phyloP scores from a whole-genome alignment of 257 asterid species.

The Jacaranda copaia region DNA sequence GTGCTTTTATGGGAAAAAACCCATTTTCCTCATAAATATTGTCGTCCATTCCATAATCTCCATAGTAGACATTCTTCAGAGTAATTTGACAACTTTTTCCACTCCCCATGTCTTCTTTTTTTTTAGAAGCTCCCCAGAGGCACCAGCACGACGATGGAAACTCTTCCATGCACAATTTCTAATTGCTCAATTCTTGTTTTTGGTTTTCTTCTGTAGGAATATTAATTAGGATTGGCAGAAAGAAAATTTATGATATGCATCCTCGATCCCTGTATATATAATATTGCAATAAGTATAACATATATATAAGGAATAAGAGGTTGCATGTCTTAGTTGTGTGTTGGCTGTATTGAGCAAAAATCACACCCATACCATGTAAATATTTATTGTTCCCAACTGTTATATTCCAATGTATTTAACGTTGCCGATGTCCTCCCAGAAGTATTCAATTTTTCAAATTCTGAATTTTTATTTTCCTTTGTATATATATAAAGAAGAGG shows the following conservation, averaged over 20 bases:
- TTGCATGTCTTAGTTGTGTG: slow-evolving; percentile 21
- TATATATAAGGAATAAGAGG: background rate
- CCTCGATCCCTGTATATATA: no score
- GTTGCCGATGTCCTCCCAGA: background rate
- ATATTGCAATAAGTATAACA: background rate
- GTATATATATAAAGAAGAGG: background rate
- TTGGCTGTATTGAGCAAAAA: slow-evolving; percentile 35
- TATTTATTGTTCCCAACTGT: slow-evolving; percentile 45
- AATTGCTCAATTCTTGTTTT: background rate
- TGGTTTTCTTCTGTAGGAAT: no score
- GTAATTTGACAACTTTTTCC: slow-evolving; percentile 21
- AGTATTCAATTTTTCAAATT: slow-evolving; percentile 10
- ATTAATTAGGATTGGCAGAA: no score
- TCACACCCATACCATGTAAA: slow-evolving; percentile 48
- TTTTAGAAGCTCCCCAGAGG: slow-evolving; percentile 37
- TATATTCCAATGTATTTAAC: slow-evolving; percentile 22
- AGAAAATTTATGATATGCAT: no score
- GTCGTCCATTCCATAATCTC: slow-evolving; percentile 52
- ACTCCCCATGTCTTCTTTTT: slow-evolving; percentile 17
- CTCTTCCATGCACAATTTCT: slow-evolving; percentile 32
- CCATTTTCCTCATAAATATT: slow-evolving; percentile 41
- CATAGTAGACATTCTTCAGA: slow-evolving; percentile 37
- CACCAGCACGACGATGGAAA: slow-evolving; percentile 25
- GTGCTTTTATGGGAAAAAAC: slow-evolving; percentile 11
- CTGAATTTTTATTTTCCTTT: background rate